These are phyloP conservation scores for Apiotrichum montevideense DNA, from an alignment of 1,284 basidiomycete genomes.

Conservation along the genomic window DNA sequence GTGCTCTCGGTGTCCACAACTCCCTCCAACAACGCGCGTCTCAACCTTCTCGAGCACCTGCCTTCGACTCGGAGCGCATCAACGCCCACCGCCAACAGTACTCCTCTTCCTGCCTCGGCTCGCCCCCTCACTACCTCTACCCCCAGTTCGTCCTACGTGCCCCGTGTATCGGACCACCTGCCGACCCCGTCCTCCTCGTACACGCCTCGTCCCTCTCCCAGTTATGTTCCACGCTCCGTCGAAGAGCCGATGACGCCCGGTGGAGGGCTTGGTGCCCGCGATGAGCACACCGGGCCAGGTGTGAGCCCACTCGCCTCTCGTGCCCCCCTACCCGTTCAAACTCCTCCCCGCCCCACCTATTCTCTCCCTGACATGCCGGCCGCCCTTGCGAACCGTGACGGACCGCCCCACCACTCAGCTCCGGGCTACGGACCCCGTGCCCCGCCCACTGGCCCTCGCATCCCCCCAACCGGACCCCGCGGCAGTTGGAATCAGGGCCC, in stretches of 20 bases:
- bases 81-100: neutral
- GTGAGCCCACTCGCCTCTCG: constrained; percentile 5
- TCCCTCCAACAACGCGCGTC: constrained; percentile 4
- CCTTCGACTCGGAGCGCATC: constrained; percentile 14
- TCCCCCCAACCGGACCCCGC: constrained; percentile 16
- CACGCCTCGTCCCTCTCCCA: constrained; percentile 13
- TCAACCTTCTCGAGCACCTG: constrained; percentile 33
- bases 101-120: constrained; percentile 13
- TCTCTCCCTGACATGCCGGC: constrained; percentile 14
- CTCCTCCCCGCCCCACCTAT: constrained; percentile 10
- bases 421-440: constrained; percentile 4
- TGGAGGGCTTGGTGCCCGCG: neutral
- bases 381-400: constrained; percentile 11
- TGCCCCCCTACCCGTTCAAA: constrained; percentile 7
- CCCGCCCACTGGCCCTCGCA: constrained; percentile 15
- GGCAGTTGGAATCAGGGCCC: constrained; percentile 8
- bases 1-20: neutral
- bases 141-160: constrained; percentile 4
- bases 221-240: constrained; percentile 9
- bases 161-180: constrained; percentile 1
- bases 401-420: constrained; percentile 9
- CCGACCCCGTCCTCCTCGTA: neutral
- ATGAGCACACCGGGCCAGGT: neutral
- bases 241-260: constrained; percentile 1
- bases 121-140: constrained; percentile 18